Percentiles rank a stretch among this genome's conserved stretches.
Evolutionary conservation across 2,329 filamentous ascomycete genomes (phyloP).

Genomic region (Cytospora leucostoma): DNA sequence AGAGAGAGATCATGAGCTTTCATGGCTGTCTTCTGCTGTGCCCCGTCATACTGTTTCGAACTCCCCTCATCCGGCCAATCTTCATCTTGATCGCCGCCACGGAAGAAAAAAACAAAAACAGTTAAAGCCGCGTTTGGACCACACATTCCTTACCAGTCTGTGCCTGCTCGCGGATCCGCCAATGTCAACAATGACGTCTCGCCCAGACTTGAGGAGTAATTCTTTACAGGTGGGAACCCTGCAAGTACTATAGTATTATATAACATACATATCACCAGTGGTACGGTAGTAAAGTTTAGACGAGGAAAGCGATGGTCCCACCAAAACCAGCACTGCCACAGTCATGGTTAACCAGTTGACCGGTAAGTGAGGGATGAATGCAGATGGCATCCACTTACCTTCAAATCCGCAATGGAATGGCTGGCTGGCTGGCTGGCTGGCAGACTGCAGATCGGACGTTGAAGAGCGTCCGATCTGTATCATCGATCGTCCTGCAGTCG

Average conservation of each 20-base stretch:
- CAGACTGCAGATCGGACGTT: too few species aligned
- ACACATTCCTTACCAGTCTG: neutral
- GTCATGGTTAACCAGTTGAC: neutral
- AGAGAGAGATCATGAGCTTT: too few species aligned
- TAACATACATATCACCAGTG: too few species aligned
- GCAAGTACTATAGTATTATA: conserved; percentile 3
- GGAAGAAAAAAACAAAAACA: too few species aligned
- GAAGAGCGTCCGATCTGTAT: neutral
- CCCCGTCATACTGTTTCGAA: neutral
- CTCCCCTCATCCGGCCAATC: neutral
- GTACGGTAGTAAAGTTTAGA: too few species aligned
- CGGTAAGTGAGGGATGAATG: too few species aligned
- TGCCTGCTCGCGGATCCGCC: conserved; percentile 2
- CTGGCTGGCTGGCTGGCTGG: too few species aligned
- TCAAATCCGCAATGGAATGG: too few species aligned
- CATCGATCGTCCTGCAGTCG: neutral
- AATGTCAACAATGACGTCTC: conserved; percentile 20
- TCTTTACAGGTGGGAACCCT: conserved; percentile 8
- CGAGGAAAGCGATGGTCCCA: neutral
- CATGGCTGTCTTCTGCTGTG: neutral
- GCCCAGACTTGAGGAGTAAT: neutral
- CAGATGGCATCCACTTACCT: too few species aligned
- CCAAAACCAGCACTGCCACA: neutral
- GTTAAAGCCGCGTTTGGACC: neutral
- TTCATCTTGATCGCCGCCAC: neutral